These are phyloP conservation scores for Marchantia polymorpha DNA, from an alignment of 225 moss, liverwort and hornwort species.

Conservation along the genomic window DNA sequence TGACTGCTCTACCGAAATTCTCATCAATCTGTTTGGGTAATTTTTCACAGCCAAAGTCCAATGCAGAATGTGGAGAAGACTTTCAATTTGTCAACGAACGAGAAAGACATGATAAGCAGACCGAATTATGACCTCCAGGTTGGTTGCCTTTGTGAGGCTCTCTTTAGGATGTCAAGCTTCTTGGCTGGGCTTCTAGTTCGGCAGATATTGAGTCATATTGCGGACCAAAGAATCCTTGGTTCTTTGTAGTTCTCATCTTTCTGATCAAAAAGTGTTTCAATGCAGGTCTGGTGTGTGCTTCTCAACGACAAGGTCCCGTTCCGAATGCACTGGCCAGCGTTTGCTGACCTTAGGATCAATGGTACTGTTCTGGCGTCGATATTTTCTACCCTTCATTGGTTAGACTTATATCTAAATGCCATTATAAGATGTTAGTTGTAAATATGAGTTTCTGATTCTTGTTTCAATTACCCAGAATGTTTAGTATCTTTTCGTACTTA, in stretches of 20 bases:
- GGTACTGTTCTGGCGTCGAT: constrained; percentile 42
- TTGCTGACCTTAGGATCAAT: constrained; percentile 81
- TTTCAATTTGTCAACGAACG: constrained; percentile 37
- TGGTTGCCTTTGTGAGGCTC: background rate
- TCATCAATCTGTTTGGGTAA: background rate
- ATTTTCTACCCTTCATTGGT: background rate
- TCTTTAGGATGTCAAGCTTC: background rate
- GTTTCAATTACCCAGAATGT: no score
- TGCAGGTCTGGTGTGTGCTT: constrained; percentile 99
- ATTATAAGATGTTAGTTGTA: no score
- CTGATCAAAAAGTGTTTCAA: background rate
- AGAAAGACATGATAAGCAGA: constrained; percentile 38
- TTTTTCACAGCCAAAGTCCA: constrained; percentile 25
- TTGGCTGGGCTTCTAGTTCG: background rate
- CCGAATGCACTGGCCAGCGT: constrained; percentile 96
- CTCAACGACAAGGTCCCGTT: constrained; percentile 95
- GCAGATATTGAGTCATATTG: background rate
- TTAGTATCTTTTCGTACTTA: no score
- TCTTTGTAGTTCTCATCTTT: background rate
- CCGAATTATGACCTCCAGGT: constrained; percentile 57
- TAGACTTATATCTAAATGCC: background rate
- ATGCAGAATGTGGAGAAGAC: constrained; percentile 51
- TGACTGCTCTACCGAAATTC: no score
- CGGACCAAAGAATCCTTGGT: background rate
- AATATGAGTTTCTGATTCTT: no score